Conservation (phyloP, 768 basidiomycete genomes). For the Panellus pusillus region DNA sequence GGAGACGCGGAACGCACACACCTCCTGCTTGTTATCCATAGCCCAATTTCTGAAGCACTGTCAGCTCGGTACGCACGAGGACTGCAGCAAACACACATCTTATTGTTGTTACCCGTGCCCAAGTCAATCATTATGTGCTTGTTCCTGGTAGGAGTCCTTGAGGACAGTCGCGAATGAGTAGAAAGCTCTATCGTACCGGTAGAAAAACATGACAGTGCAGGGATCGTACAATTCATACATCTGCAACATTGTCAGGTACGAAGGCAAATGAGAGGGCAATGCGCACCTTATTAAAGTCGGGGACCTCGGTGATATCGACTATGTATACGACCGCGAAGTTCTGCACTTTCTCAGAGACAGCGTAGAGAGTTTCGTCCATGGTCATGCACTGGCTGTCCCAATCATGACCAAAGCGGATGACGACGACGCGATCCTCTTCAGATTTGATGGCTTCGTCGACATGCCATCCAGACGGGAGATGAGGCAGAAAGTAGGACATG, state of each 20-base stretch:
- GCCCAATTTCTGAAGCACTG: constrained; percentile 82
- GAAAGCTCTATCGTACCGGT: constrained; percentile 59
- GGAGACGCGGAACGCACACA: constrained; percentile 29
- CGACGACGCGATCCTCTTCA: constrained; percentile 94
- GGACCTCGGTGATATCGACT: constrained; percentile 93
- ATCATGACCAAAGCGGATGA: constrained; percentile 85
- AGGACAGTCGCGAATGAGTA: background rate
- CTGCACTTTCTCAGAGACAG: constrained; percentile 93
- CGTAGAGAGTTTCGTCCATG: constrained; percentile 96
- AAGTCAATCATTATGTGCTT: constrained; percentile 99
- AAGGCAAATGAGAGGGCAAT: background rate
- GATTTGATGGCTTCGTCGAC: constrained; percentile 99
- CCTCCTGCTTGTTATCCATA: constrained; percentile 98
- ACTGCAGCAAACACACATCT: constrained; percentile 69
- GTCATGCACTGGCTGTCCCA: constrained; percentile 92
- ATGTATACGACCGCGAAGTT: constrained; percentile 98
- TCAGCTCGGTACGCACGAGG: background rate
- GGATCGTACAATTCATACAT: constrained; percentile 99
- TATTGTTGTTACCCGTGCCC: constrained; percentile 99
- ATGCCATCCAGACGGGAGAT: constrained; percentile 93
- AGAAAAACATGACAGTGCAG: constrained; percentile 98
- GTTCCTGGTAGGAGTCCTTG: constrained; percentile 53
- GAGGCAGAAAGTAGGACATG: constrained; percentile 61
- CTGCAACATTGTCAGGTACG: constrained; percentile 37
- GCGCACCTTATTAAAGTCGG: constrained; percentile 95